Evolutionary conservation across 2,329 filamentous ascomycete species (phyloP).

Genomic region (Ophiosphaerella narmari): DNA sequence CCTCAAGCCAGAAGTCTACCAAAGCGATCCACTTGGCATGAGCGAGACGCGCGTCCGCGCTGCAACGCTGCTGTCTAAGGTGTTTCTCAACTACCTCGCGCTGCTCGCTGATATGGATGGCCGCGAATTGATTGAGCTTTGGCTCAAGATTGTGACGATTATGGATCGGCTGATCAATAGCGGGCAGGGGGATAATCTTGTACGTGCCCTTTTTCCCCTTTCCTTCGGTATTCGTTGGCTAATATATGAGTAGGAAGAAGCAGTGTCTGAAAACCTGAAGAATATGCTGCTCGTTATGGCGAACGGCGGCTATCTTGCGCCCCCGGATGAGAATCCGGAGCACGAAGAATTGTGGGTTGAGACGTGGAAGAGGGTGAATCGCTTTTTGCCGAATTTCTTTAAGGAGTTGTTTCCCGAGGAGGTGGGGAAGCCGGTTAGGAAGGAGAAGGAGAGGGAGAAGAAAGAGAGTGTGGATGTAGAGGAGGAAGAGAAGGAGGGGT

Average conservation of each 20-base stretch:
- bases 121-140: slow-evolving; percentile 88
- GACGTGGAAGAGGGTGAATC: slow-evolving; percentile 63
- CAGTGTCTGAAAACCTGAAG: slow-evolving; percentile 92
- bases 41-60: slow-evolving; percentile 91
- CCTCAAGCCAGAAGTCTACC: slow-evolving; percentile 92
- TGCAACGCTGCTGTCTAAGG: slow-evolving; percentile 88
- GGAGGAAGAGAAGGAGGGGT: slow-evolving; percentile 7
- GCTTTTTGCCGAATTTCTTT: slow-evolving; percentile 65
- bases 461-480: slow-evolving; percentile 16
- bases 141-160: slow-evolving; percentile 89
- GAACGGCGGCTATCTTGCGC: slow-evolving; percentile 80
- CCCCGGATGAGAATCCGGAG: slow-evolving; percentile 60
- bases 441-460: slow-evolving; percentile 19
- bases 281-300: slow-evolving; percentile 96
- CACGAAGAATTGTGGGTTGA: slow-evolving; percentile 64
- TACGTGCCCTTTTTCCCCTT: slow-evolving; percentile 54
- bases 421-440: slow-evolving; percentile 35
- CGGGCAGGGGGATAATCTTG: slow-evolving; percentile 85
- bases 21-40: slow-evolving; percentile 90
- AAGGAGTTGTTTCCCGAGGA: slow-evolving; percentile 62
- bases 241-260: slow-evolving; percentile 71
- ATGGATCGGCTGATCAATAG: slow-evolving; percentile 97
- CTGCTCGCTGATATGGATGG: slow-evolving; percentile 81
- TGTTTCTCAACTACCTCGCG: slow-evolving; percentile 92
- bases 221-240: not conserved